Evolutionary conservation across 495 filamentous ascomycete species (phyloP), one percentile per base, ranked within the genome.

Genomic region (Xylaria scruposa): DNA sequence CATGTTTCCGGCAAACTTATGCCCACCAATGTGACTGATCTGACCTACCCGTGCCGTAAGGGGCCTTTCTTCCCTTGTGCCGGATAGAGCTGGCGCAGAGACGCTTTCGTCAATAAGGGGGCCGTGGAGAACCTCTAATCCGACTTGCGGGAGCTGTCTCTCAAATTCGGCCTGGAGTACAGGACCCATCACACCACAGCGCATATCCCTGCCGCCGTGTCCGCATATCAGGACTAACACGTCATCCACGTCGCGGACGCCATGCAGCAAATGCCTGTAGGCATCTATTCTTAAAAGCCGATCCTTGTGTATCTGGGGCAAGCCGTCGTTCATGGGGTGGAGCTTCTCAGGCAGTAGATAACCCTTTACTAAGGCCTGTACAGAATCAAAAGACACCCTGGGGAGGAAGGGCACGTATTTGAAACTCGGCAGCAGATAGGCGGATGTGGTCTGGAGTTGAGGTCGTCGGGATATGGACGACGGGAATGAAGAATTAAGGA

Each of bases 1-100:
- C 17, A 97, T 90, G 82, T 98, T 98, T 4, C 95, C 95, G 0
- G 95, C 95, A 76, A 91, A 97, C 73, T 96, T 96, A 75, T 98
- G 95, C 1, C 95, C 95, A 0, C 94, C 93, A 67, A 98, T 88
- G 82, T 98, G 95, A 78, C 92, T 95, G 70, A 95, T 94, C 59
- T 92, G 78, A 1, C 89, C 93, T 7, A 97, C 87, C 72, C 89
- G 85, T 4, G 87, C 88, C 59, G 83, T 81, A 0, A 68, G 68
- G 3, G 80, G 81, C 21, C 63, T 73, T 63, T 84, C 47, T 38
- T 19, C 47, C 3, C 29, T 77, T 15, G 72, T 71, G 46, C 68
- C 73, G 13, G 72, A 73, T 2, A 78, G 67, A 42, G 76, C 65
- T 4, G 76, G 65, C 38, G 68, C 68, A 4, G 72, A 72, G 42